Evolutionary conservation across 768 basidiomycete species (phyloP), one percentile per base, ranked within the genome.

Genomic region (Termitomyces sp.): DNA sequence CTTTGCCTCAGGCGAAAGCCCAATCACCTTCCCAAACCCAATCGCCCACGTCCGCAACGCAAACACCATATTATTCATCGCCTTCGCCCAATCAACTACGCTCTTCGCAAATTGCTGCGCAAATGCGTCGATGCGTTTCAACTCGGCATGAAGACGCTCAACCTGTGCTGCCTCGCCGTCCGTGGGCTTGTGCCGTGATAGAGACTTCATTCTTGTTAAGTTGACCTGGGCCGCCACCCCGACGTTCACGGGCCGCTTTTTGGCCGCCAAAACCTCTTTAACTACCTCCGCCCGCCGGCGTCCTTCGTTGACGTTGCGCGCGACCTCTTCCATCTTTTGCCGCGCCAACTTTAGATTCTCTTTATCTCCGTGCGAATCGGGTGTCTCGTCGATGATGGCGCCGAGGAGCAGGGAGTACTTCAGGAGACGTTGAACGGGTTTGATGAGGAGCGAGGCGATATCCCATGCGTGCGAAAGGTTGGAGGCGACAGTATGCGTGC

Each of bases 341-440:
- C 82, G 81, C 5, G 90, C 88, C 1, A 72, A 64, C 40, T 75
- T 73, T 14, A 91, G 76, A 54, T 80, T 80, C 36, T 76, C 77
- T 67, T 87, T 87, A 74, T 93, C 92, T 0, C 79, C 76, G 68
- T 92, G 90, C 29, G 73, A 71, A 56, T 86, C 83, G 7, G 87
- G 85, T 0, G 92, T 94, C 68, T 87, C 88, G 54, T 88, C 85
- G 56, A 89, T 83, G 65, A 94, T 87, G 31, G 91, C 85, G 31
- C 77, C 75, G 38, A 99, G 84, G 34, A 99, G 83, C 9, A 98
- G 83, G 0, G 92, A 86, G 70, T 99, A 99, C 71, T 98, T 98
- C 65, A 98, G 86, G 58, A 98, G 82, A 15, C 96, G 87, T 70
- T 98, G 97, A 4, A 99, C 94, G 38, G 97, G 97, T 74, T 98